Evolutionary conservation across 1,284 basidiomycete genomes (phyloP).

Genomic region (Rhodotorula sp.): DNA sequence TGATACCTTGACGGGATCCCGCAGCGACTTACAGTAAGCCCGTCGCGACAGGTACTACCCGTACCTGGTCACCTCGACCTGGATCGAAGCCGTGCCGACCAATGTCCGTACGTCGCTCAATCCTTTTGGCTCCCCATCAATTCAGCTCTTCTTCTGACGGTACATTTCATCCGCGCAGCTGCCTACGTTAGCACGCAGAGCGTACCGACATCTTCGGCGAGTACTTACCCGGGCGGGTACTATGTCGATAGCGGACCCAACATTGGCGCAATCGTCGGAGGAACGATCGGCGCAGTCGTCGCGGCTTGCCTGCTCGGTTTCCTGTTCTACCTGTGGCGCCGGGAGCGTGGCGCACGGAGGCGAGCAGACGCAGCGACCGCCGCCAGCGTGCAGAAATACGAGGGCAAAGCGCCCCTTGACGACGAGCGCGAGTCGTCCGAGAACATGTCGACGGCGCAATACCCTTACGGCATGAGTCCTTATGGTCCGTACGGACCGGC

Average conservation of each 20-base stretch:
- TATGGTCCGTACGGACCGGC: slow-evolving; percentile 2
- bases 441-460: not conserved
- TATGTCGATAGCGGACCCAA: not conserved
- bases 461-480: not conserved
- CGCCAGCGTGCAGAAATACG: slow-evolving; percentile 26
- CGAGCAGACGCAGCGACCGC: slow-evolving; percentile 24
- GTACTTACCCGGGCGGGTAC: not conserved
- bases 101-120: slow-evolving; percentile 11
- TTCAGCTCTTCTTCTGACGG: not conserved
- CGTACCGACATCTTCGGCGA: not conserved
- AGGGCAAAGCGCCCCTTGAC: slow-evolving; percentile 36
- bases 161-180: not conserved
- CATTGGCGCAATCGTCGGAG: slow-evolving; percentile 33
- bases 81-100: slow-evolving; percentile 31
- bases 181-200: slow-evolving; percentile 24
- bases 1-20: too few species aligned
- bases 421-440: slow-evolving; percentile 23
- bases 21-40: not conserved
- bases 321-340: slow-evolving; percentile 38
- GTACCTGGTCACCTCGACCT: slow-evolving; percentile 35
- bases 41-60: slow-evolving; percentile 31
- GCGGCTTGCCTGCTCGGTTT: slow-evolving; percentile 28
- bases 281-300: slow-evolving; percentile 34
- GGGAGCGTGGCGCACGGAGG: slow-evolving; percentile 19
- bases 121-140: accelerated